Base-by-base conservation (phyloP, 2,329 filamentous ascomycete species). In the Trichoderma sp. region DNA sequence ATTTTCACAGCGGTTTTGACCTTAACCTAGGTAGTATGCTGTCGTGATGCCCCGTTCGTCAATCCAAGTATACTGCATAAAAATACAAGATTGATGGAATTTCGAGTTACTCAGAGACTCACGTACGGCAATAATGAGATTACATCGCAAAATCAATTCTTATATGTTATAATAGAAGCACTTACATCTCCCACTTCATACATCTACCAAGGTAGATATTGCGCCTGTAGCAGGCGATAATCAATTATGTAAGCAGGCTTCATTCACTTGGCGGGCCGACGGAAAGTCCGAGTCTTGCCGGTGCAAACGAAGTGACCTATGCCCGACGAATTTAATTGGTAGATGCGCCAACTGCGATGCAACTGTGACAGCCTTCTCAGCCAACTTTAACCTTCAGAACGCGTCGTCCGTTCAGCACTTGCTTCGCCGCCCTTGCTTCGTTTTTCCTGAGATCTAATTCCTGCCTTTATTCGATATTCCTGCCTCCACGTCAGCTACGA, bases 311-410 rank as follows among this genome's bases (percentile, higher is more conserved):
- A n/a, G 34, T 28, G 24, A 39, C 32, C 59, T n/a, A 52, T 37
- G 32, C 13, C 34, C 4, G 37, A 16, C 30, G 28, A n/a, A 55
- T 24, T 60, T 59, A 21, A 69, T 69, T 69, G 68, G 68, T 46
- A 18, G 51, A 49, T 16, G 34, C 18, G 28, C 37, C 24, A 28
- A 21, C 30, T 52, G 21, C 52, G 28, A 51, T 30, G 37, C 21
- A 24, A 28, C 66, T 46, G 66, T 32, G 59, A 68, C 59, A 37
- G 66, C 58, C 58, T 63, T 63, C 66, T 34, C 26, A 49, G 21
- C 24, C 6, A 68, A 59, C 56, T 43, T 68, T 51, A 18, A 55
- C 52, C 39, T 66, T 59, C 32, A 55, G 43, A 66, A 66, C 68
- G 68, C 68, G 68, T 66, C 46, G 26, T 43, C 10, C 30, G 4